Conservation (phyloP, 2,329 filamentous ascomycete species). For the Colletotrichum nymphaeae region DNA sequence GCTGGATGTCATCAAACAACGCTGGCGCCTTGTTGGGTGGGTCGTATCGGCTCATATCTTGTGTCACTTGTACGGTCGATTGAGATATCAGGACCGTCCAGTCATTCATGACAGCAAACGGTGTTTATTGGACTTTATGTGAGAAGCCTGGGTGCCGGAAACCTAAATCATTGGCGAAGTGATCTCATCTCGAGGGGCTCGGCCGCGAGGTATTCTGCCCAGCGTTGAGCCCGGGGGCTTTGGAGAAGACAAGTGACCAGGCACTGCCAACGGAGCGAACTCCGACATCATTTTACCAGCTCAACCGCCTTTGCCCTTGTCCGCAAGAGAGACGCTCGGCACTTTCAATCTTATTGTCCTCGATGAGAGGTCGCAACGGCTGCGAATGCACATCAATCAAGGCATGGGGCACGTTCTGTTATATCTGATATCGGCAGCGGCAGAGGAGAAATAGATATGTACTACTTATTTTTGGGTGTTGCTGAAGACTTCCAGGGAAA, state of each 20-base stretch:
- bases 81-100: neutral
- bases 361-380: neutral
- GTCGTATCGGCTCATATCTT: neutral
- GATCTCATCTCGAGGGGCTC: neutral
- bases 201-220: neutral
- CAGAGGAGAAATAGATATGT: neutral
- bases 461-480: neutral
- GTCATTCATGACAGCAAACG: neutral
- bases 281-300: neutral
- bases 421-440: neutral
- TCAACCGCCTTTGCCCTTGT: neutral
- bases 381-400: neutral
- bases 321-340: neutral
- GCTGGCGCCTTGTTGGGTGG: neutral
- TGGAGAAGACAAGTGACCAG: neutral
- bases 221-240: neutral
- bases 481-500: neutral
- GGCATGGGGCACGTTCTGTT: neutral
- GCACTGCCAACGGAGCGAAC: neutral
- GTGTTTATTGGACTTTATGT: neutral
- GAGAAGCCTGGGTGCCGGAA: neutral
- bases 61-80: neutral
- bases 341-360: neutral
- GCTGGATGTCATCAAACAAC: neutral
- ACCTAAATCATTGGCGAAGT: neutral